These are phyloP conservation scores for Rickenella mellea DNA, from an alignment of 768 basidiomycete species.

Conservation along the genomic window DNA sequence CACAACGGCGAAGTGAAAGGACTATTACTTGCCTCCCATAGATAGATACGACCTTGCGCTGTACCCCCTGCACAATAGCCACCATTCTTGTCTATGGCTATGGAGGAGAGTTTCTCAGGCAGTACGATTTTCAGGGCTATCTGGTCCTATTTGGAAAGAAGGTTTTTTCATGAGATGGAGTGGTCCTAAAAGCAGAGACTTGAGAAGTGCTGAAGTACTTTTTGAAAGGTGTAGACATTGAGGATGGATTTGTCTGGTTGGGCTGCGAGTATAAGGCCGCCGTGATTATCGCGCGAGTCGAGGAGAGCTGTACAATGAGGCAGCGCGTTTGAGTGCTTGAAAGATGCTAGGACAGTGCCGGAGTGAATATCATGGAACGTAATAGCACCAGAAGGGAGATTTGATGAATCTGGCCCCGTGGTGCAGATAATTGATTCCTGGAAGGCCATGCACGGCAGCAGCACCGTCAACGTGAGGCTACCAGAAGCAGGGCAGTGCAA, in stretches of 20 bases:
- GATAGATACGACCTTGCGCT: conserved; percentile 76
- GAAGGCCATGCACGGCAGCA: conserved; percentile 35
- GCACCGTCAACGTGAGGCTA: neutral
- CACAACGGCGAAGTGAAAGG: neutral
- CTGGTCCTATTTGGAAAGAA: conserved; percentile 87
- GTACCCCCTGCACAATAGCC: conserved; percentile 84
- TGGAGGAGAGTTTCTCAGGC: conserved; percentile 81
- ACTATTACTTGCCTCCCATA: conserved; percentile 82
- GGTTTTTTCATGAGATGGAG: conserved; percentile 1
- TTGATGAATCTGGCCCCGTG: conserved; percentile 38
- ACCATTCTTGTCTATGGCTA: conserved; percentile 66
- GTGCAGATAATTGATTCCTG: conserved; percentile 65
- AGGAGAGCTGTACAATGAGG: conserved; percentile 60
- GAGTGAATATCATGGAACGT: conserved; percentile 77
- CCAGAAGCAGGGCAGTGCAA: neutral
- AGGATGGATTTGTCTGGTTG: conserved; percentile 85
- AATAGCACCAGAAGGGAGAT: conserved; percentile 51
- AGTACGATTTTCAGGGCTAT: conserved; percentile 75
- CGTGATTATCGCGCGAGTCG: conserved; percentile 59
- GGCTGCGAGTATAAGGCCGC: conserved; percentile 76
- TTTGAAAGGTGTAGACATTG: conserved; percentile 91
- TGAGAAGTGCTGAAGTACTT: conserved; percentile 35
- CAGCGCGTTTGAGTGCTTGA: conserved; percentile 73
- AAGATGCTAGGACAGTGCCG: conserved; percentile 66
- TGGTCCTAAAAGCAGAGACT: neutral